Evolutionary conservation across 2,329 filamentous ascomycete genomes (phyloP).

Genomic region (Zopfia rhizophila): DNA sequence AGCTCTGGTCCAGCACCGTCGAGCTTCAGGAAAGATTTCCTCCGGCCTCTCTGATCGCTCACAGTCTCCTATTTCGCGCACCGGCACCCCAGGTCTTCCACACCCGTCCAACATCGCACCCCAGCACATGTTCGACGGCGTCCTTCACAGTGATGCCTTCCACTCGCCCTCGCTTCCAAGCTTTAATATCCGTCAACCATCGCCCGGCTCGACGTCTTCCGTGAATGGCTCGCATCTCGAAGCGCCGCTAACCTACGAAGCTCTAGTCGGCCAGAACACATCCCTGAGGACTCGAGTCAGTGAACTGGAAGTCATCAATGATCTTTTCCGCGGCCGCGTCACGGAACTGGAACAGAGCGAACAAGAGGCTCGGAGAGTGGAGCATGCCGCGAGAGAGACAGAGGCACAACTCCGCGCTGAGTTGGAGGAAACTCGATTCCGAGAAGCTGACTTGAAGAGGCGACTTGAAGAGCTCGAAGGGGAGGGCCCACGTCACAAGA

Average conservation of each 20-base stretch:
- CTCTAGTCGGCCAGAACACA: slow-evolving; percentile 81
- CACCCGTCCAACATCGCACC: slow-evolving; percentile 73
- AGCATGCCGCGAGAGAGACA: slow-evolving; percentile 67
- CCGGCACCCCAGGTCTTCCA: slow-evolving; percentile 79
- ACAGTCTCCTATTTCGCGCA: slow-evolving; percentile 82
- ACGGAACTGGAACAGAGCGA: slow-evolving; percentile 81
- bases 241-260: slow-evolving; percentile 80
- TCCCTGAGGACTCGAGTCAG: slow-evolving; percentile 94
- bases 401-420: slow-evolving; percentile 68
- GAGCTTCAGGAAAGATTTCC: slow-evolving; percentile 75
- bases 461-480: slow-evolving; percentile 73
- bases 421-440: slow-evolving; percentile 77
- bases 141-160: slow-evolving; percentile 76
- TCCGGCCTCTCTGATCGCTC: slow-evolving; percentile 79
- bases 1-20: slow-evolving; percentile 68
- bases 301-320: slow-evolving; percentile 93
- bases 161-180: slow-evolving; percentile 62
- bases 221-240: slow-evolving; percentile 72
- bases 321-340: slow-evolving; percentile 74
- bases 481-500: slow-evolving; percentile 64
- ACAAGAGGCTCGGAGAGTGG: slow-evolving; percentile 70
- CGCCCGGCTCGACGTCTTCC: slow-evolving; percentile 68
- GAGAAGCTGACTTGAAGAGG: slow-evolving; percentile 84
- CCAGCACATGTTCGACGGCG: slow-evolving; percentile 81
- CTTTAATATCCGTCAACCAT: slow-evolving; percentile 58